These are phyloP conservation scores for Clarireedia monteithiana DNA, from an alignment of 2,329 filamentous ascomycete genomes.

Conservation along the genomic window DNA sequence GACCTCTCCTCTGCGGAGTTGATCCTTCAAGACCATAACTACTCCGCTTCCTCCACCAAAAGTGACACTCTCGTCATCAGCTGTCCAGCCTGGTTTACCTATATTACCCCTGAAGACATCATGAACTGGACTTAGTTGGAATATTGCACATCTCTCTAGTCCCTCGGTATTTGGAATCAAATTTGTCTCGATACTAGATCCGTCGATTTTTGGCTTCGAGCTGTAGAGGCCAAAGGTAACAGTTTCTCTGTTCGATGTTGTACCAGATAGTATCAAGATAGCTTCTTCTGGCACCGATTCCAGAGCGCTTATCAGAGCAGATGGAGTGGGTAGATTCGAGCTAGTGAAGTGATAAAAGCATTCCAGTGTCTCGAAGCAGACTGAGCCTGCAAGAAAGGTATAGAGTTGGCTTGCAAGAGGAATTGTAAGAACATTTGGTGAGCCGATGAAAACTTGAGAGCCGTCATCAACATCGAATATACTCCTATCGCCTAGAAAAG, in stretches of 20 bases:
- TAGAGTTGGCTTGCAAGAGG: background rate
- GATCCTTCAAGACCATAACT: background rate
- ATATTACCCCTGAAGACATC: background rate
- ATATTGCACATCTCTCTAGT: background rate
- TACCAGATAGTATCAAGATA: background rate
- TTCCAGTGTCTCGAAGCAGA: background rate
- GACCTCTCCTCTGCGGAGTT: background rate
- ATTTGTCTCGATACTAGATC: background rate
- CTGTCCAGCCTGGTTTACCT: background rate
- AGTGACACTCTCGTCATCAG: background rate
- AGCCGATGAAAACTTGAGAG: too few species aligned
- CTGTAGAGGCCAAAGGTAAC: background rate
- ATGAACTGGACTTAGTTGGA: background rate
- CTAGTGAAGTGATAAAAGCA: background rate
- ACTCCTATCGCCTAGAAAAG: background rate
- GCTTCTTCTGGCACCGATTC: background rate
- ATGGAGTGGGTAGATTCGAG: background rate
- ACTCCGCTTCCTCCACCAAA: background rate
- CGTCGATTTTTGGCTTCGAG: background rate
- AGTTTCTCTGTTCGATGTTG: background rate
- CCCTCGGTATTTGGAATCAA: too few species aligned
- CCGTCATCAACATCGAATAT: too few species aligned
- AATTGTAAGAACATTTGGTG: background rate
- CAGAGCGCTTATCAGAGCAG: background rate
- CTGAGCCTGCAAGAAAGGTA: background rate